Base-by-base conservation (phyloP, 2,329 filamentous ascomycete species). In the Arthrobotrys iridis region DNA sequence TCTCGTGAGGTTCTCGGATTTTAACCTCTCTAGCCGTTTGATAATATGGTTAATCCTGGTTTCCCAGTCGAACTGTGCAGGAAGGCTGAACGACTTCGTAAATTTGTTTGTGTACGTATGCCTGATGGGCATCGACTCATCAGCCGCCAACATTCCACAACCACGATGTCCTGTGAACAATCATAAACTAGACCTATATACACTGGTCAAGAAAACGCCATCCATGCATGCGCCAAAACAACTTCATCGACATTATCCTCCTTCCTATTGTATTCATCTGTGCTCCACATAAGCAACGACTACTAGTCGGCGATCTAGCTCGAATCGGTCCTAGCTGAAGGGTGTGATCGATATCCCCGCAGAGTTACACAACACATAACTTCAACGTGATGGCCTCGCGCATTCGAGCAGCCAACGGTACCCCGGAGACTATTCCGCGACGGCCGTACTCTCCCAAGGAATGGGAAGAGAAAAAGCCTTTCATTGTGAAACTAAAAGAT, bases 401-500 rank as follows among this genome's bases (percentile, higher is more conserved):
- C 28, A 10, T 24, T 7, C 28, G 30, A 22, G 22, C 18, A 30
- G 50, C 22, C 50, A 15, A 7, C 37, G n/a, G 50, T 10, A 18
- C 18, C 50, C 50, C 50, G 7, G 50, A 35, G n/a, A n/a, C 30
- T n/a, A 40, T 62, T 24, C 66, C 66, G 10, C 46, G 66, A 24
- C 35, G 66, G 28, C 22, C n/a, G 28, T 71, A 71, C 35, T 57
- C 66, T 13, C n/a, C 46, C 1, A 33, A 15, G 6, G 66, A 71
- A 58, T 71, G 66, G 66, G 66, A 71, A 7, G 66, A 59, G 24
- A 71, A 71, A 48, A 64, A 24, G n/a, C 24, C 10, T 48, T 24
- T 71, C 7, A 71, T 71, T 22, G 15, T 59, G 46, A 63, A 58
- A 22, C 15, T 71, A 4, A 43, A 40, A 10, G 58, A 63, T 22